Conservation (phyloP, 2,329 filamentous ascomycete genomes). For the Claviceps lovelessii region DNA sequence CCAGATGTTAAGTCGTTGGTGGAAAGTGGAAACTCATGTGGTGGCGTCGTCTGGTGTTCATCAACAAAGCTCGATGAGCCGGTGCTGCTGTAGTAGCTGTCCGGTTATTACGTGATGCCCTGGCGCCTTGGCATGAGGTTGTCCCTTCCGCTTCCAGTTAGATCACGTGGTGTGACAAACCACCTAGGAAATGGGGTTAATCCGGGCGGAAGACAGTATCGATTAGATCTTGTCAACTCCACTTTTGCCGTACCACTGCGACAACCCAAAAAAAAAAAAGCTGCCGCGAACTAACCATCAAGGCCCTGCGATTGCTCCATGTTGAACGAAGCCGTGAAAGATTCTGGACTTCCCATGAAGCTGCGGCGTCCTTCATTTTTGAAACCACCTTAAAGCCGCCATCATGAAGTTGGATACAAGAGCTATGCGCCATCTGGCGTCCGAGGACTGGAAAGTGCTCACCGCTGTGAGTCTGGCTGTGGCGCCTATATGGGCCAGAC, state of each 20-base stretch:
- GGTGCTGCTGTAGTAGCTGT: slow-evolving; percentile 7
- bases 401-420: slow-evolving; percentile 91
- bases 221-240: slow-evolving; percentile 18
- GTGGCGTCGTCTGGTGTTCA: slow-evolving; percentile 21
- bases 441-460: slow-evolving; percentile 91
- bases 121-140: slow-evolving; percentile 24
- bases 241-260: slow-evolving; percentile 12
- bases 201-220: slow-evolving; percentile 8
- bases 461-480: slow-evolving; percentile 54
- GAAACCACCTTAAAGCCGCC: background rate
- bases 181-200: background rate
- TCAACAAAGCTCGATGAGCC: slow-evolving; percentile 18
- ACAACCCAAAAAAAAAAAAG: slow-evolving; percentile 11
- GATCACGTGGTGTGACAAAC: slow-evolving; percentile 16
- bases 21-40: slow-evolving; percentile 5
- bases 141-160: slow-evolving; percentile 12
- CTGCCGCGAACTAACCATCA: background rate
- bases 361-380: background rate
- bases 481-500: background rate
- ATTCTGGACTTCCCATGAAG: background rate
- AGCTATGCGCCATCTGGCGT: slow-evolving; percentile 77
- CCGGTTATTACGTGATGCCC: slow-evolving; percentile 33
- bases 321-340: background rate
- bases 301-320: background rate
- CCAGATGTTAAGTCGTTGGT: background rate